Evolutionary conservation across 2,329 filamentous ascomycete genomes (phyloP), one percentile per base, ranked within the genome.

Genomic region (Nemania abortiva): DNA sequence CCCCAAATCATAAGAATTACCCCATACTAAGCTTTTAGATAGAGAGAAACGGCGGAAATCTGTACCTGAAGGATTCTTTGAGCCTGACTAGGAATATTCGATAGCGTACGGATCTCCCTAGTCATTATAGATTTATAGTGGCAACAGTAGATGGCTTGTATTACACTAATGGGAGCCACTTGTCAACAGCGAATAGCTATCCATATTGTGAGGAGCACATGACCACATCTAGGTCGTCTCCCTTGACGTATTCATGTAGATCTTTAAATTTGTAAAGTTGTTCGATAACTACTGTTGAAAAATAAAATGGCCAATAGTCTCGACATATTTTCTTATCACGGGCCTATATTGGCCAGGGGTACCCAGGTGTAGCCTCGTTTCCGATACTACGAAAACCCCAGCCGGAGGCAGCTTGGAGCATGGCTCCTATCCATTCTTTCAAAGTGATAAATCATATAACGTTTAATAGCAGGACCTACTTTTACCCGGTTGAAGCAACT

Each of bases 31-130:
- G 39, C 11, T 2, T 20, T 31, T 37, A 24, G n/a, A n/a, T 37
- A n/a, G 54, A 13, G 9, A 7, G 10, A 69, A 69, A 69, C n/a
- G 63, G 63, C 57, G 63, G 63, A 13, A 31, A 29, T 11, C 18
- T 15, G 24, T 1, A 18, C 47, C 65, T 15, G 53, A 47, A 65
- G 57, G 42, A 69, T 65, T 20, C 52, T 6, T 13, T 27, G 29
- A 65, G 66, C 66, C 57, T 69, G 31, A 20, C 55, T 24, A 39
- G 20, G 57, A 5, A 58, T 5, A 39, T 1, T n/a, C 9, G 42
- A 22, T 18, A 11, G 6, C 9, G 20, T 47, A 63, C n/a, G 3
- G 20, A 11, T 2, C 37, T 13, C 18, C 6, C 15, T 29, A 18
- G 6, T 24, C 18, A 31, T 52, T 42, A 2, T 27, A 24, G 47